Conservation (phyloP, 495 filamentous ascomycete species). For the Trichoderma gamsii region DNA sequence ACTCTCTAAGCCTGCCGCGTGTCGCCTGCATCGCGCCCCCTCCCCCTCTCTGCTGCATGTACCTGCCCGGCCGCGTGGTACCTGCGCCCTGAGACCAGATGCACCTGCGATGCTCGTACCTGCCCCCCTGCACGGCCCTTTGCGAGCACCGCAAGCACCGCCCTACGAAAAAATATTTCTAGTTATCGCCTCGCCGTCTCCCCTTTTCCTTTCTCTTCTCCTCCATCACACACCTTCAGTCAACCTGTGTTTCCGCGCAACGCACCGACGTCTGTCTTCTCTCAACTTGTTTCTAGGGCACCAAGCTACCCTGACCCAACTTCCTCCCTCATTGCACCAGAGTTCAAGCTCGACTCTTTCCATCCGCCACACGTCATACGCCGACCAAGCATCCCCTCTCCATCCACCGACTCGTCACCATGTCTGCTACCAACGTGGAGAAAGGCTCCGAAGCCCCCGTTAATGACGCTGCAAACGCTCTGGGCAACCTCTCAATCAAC, state of each 20-base stretch:
- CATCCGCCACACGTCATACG: slow-evolving; percentile 4
- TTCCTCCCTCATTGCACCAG: slow-evolving; percentile 52
- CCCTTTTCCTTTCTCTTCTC: slow-evolving; percentile 37
- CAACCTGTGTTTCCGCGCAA: slow-evolving; percentile 39
- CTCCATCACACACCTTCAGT: slow-evolving; percentile 17
- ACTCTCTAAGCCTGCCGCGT: not conserved
- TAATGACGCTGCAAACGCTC: slow-evolving; percentile 79
- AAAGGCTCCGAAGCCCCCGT: slow-evolving; percentile 59
- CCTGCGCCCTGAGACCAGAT: not conserved
- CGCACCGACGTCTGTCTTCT: slow-evolving; percentile 33
- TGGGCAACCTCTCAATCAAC: slow-evolving; percentile 65
- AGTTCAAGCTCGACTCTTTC: slow-evolving; percentile 39
- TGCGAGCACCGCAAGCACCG: slow-evolving; percentile 7
- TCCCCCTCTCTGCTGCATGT: not conserved
- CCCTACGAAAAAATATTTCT: slow-evolving; percentile 17
- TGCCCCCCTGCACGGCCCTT: slow-evolving; percentile 10
- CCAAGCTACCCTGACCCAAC: slow-evolving; percentile 75
- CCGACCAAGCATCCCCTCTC: slow-evolving; percentile 12
- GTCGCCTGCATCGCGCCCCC: not conserved
- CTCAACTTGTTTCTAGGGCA: slow-evolving; percentile 68
- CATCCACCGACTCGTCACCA: slow-evolving; percentile 31
- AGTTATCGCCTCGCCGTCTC: slow-evolving; percentile 11
- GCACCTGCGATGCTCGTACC: slow-evolving; percentile 13
- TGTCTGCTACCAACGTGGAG: slow-evolving; percentile 55
- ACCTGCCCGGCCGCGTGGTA: not conserved